Evolutionary conservation across 2,329 filamentous ascomycete genomes (phyloP), one percentile per base, ranked within the genome.

Genomic region (Chaetomium sp.): DNA sequence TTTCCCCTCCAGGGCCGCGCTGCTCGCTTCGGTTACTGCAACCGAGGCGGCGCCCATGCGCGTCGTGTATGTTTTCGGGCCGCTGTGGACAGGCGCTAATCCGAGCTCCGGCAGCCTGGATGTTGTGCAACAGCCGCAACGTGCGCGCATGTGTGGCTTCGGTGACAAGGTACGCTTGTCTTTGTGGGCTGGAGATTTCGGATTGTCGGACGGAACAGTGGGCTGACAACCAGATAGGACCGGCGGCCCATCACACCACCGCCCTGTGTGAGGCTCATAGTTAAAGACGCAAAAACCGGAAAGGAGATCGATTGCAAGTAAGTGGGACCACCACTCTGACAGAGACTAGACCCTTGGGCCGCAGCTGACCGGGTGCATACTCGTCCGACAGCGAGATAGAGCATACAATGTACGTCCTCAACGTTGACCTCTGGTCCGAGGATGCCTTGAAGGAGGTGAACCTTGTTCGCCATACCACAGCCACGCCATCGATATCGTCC

Each of bases 91-190:
- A 58, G 38, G 67, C 35, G 64, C 68, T 70, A 67, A 70, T 60
- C 53, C 64, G 27, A 63, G 12, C 47, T 53, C 60, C 51, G 60
- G 57, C 69, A 90, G 88, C 67, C 84, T 97, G 58, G 82, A 89
- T 70, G 92, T 97, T 66, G 88, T 91, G 70, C 95, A 99, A 80
- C 93, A 98, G 77, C 95, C 95, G 58, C 85, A 92, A 72, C 88
- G 95, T 72, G 95, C 95, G 70, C 91, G 95, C 67, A 98, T 98
- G 95, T 99, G 95, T 80, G 95, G 95, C 8, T 99, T 98, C 79
- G 95, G 95, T 68, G 95, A 99, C 81, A 99, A 98, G 85, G 92
- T 95, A 79, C 63, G 80, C 63, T 65, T 60, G 42, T 54, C 49
- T 47, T 33, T 54, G 60, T 60, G 53, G 23, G n/a, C 45, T 53